phyloP scores from a whole-genome alignment of 1,284 basidiomycete species.

The Neonothopanus nambi region DNA sequence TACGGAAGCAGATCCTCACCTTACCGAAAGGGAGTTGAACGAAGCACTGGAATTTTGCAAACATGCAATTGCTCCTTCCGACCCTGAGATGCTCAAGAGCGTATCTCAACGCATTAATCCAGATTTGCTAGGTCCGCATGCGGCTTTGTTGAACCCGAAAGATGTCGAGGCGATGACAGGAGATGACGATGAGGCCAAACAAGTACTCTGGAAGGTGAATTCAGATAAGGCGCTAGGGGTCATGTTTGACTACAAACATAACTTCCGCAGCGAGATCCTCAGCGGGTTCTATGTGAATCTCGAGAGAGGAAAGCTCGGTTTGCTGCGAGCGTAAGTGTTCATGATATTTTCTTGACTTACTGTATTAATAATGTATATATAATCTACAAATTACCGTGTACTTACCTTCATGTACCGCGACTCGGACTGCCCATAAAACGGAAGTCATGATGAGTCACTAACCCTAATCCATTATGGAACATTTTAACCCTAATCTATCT shows the following conservation, averaged over 20 bases:
- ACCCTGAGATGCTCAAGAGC: conserved; percentile 19
- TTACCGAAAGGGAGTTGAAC: conserved; percentile 19
- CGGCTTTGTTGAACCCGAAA: conserved; percentile 15
- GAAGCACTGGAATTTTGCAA: conserved; percentile 26
- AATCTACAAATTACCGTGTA: no score
- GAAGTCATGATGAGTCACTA: no score
- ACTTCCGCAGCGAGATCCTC: conserved; percentile 19
- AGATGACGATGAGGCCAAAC: conserved; percentile 22
- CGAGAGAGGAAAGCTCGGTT: conserved; percentile 18
- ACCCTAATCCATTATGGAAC: no score
- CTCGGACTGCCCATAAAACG: no score
- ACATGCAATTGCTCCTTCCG: conserved; percentile 20
- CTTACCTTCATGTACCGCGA: background rate
- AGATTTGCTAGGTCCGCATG: conserved; percentile 13
- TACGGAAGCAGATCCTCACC: conserved; percentile 19
- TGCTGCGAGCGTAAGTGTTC: conserved; percentile 9
- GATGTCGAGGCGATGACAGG: conserved; percentile 14
- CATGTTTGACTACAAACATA: conserved; percentile 21
- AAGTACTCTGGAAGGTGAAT: conserved; percentile 20
- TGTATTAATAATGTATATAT: no score
- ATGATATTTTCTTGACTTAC: background rate
- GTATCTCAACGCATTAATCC: conserved; percentile 19
- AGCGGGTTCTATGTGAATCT: conserved; percentile 18
- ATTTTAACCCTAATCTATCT: background rate
- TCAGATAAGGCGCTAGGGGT: conserved; percentile 23